Conservation (phyloP, 768 basidiomycete species). For the Galerina marginata region DNA sequence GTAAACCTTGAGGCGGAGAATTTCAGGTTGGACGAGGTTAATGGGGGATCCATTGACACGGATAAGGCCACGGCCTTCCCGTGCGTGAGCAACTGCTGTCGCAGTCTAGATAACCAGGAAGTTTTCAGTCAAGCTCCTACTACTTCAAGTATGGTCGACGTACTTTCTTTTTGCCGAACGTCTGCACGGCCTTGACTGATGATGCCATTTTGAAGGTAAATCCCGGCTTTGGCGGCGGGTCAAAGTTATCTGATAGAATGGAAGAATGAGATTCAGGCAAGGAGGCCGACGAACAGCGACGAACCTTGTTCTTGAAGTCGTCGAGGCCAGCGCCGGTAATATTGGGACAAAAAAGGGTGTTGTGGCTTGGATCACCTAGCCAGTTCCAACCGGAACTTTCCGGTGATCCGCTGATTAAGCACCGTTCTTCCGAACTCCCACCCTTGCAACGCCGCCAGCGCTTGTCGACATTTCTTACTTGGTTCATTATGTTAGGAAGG, state of each 20-base stretch:
- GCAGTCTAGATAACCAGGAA: conserved; percentile 69
- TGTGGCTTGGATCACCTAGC: conserved; percentile 49
- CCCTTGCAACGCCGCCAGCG: conserved; percentile 10
- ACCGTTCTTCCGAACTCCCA: conserved; percentile 23
- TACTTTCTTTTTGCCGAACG: conserved; percentile 99
- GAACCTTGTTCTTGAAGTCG: conserved; percentile 51
- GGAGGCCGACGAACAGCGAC: conserved; percentile 22
- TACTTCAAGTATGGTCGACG: conserved; percentile 27
- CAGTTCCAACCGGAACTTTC: conserved; percentile 38
- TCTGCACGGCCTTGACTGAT: conserved; percentile 91
- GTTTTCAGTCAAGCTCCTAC: conserved; percentile 12
- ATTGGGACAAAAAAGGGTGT: conserved; percentile 27
- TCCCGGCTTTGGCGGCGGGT: conserved; percentile 32
- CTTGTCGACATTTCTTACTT: conserved; percentile 13
- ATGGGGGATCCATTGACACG: conserved; percentile 97
- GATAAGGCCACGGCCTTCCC: conserved; percentile 95
- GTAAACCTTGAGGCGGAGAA: conserved; percentile 97
- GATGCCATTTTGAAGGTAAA: conserved; percentile 64
- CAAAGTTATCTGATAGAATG: conserved; percentile 22
- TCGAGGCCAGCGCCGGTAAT: conserved; percentile 47
- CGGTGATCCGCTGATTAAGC: conserved; percentile 40
- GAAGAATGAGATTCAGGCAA: conserved; percentile 15
- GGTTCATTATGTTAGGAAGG: conserved; percentile 26
- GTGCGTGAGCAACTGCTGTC: conserved; percentile 96
- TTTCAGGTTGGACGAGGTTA: conserved; percentile 92